Percentiles rank a stretch among this genome's conserved stretches.
phyloP scores from a whole-genome alignment of 352 stramenopile genomes.

The Blastocystis sp. region DNA sequence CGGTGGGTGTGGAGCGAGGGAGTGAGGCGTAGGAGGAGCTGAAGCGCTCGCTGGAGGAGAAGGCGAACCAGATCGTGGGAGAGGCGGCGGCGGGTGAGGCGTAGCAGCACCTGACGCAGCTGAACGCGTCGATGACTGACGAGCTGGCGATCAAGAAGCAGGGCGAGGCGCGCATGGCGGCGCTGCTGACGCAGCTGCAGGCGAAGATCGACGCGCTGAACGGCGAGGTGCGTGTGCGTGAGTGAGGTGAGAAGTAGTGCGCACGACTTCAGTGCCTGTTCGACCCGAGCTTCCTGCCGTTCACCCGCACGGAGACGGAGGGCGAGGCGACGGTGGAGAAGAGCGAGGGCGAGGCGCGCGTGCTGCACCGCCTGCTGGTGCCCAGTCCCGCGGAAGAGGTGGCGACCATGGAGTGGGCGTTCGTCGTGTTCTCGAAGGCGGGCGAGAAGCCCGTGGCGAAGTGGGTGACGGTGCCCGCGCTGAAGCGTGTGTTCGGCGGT shows the following conservation, averaged over 20 bases:
- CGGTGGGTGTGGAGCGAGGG: neutral
- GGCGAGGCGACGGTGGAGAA: neutral
- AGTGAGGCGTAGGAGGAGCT: slow-evolving; percentile 45
- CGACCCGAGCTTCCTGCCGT: neutral
- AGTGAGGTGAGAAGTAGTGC: neutral
- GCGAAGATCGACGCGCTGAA: slow-evolving; percentile 25
- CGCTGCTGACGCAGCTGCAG: slow-evolving; percentile 33
- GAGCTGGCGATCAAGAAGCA: slow-evolving; percentile 63
- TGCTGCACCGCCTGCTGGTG: neutral
- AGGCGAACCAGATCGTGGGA: slow-evolving; percentile 40
- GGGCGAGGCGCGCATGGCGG: slow-evolving; percentile 6
- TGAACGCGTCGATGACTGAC: slow-evolving; percentile 43
- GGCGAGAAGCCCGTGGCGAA: neutral
- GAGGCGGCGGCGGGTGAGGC: neutral
- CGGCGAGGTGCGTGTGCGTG: neutral
- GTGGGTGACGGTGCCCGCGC: slow-evolving; percentile 7
- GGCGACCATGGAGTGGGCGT: neutral
- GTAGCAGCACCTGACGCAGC: slow-evolving; percentile 29
- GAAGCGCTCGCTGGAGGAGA: slow-evolving; percentile 13
- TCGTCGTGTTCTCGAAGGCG: slow-evolving; percentile 6
- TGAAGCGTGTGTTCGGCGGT: neutral
- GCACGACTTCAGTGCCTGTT: neutral
- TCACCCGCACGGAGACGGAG: neutral
- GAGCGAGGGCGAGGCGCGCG: neutral
- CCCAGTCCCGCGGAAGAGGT: neutral